Base-by-base conservation (phyloP, 257 asterid species). In the Solanum neorickii region DNA sequence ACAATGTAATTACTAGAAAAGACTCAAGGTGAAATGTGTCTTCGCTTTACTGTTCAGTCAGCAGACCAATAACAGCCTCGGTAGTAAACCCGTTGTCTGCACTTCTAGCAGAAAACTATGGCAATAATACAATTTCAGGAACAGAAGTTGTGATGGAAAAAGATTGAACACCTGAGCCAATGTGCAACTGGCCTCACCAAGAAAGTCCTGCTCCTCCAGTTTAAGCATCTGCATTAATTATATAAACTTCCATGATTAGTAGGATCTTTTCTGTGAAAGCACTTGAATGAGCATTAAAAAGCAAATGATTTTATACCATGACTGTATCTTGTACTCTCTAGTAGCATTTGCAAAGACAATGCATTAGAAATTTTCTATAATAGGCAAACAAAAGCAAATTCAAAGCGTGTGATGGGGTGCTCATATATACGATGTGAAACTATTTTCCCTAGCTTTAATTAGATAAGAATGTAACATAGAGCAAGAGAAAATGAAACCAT, bases 201-300 rank as follows among this genome's bases (percentile, higher is more conserved):
- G 98, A 93, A 97, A 93, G 92, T 97, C 98, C 89, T 97, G 99
- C 90, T 96, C 99, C 88, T 96, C 98, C 91, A 97, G 92, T 92
- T 89, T 95, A 88, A 97, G 92, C 89, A 88, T 91, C 91, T 91
- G 87, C 83, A 83, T 18, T 18, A 85, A 83, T 87, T 75, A 87
- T 74, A 87, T 39, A 47, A 62, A 35, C 16, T 76, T 46, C 65
- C 12, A 83, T 52, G 69, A 86, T 62, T n/a, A 33, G n/a, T 49
- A 29, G 62, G 68, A 47, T 47, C 62, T 80, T 80, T 47, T 12
- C 69, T 9, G 69, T 47, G 85, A 29, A 80, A 80, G 44, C 85
- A 80, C 70, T 82, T 82, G 46, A 82, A 82, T 82, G 85, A 20
- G 85, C 85, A 82, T 49, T 31, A 82, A 49, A 49, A 82, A 49